Percentiles rank a stretch among this genome's conserved stretches.
phyloP scores from a whole-genome alignment of 2,329 filamentous ascomycete species.

The Ceratocystis eucalypticola region DNA sequence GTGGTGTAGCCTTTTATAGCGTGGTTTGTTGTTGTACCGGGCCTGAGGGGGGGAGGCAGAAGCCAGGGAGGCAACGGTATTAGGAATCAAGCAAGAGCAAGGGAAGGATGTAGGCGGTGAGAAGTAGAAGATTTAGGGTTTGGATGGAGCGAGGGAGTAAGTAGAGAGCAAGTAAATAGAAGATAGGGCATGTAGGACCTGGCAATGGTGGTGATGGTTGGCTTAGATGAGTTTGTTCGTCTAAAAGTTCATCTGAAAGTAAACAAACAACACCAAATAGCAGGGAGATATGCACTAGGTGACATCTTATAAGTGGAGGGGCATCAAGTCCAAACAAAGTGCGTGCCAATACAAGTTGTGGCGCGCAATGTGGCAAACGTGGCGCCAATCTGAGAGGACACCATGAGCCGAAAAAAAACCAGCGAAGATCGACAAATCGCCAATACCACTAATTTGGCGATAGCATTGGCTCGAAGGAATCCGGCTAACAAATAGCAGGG shows the following conservation, averaged over 20 bases:
- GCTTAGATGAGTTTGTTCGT: background rate
- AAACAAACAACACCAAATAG: background rate
- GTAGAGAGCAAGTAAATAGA: background rate
- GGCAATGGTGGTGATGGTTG: background rate
- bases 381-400: background rate
- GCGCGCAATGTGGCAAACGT: background rate
- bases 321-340: background rate
- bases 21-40: background rate
- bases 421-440: too few relatives aligned
- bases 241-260: background rate
- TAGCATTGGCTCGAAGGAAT: background rate
- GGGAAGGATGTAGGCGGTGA: background rate
- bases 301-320: background rate
- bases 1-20: background rate
- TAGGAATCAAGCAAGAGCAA: slow-evolving; percentile 1
- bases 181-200: background rate
- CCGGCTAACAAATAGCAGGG: background rate
- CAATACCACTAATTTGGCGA: too few relatives aligned
- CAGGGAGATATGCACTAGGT: background rate
- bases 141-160: background rate
- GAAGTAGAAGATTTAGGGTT: background rate
- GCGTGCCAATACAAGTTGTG: background rate
- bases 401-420: too few relatives aligned
- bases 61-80: background rate
- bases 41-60: background rate